Conservation (phyloP, 352 stramenopile genomes). For the Phytophthora citricola region DNA sequence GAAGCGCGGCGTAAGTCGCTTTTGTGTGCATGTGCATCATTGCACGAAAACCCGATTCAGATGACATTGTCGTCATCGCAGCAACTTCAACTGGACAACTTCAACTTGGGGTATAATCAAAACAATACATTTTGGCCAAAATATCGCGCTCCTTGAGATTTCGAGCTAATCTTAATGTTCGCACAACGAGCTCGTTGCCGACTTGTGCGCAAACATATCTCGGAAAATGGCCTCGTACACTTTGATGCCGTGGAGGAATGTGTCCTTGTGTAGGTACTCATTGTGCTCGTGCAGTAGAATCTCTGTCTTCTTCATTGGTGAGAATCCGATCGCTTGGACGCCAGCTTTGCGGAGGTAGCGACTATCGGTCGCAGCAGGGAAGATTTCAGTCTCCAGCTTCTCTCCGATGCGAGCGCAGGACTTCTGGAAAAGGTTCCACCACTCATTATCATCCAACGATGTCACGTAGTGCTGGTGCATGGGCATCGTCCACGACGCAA, state of each 20-base stretch:
- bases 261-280: conserved; percentile 93
- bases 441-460: conserved; percentile 55
- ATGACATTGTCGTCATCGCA: neutral
- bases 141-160: too few relatives aligned
- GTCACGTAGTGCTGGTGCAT: conserved; percentile 72
- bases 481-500: conserved; percentile 49
- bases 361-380: conserved; percentile 95
- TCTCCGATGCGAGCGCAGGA: conserved; percentile 25
- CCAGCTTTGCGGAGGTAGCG: conserved; percentile 92
- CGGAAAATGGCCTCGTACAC: conserved; percentile 80
- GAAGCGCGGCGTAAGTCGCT: conserved; percentile 1
- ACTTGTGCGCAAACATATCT: conserved; percentile 54
- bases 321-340: conserved; percentile 81
- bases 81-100: conserved; percentile 4
- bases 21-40: neutral
- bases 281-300: conserved; percentile 98
- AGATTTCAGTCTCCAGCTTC: conserved; percentile 90
- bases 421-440: conserved; percentile 62
- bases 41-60: too few relatives aligned
- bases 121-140: neutral
- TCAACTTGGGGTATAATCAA: conserved; percentile 18
- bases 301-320: conserved; percentile 94
- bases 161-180: too few relatives aligned
- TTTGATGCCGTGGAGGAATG: conserved; percentile 93
- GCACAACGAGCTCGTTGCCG: neutral